These are phyloP conservation scores for Blastobotrys malaysiensis DNA, from an alignment of 1,139 yeast genomes.

Conservation along the genomic window DNA sequence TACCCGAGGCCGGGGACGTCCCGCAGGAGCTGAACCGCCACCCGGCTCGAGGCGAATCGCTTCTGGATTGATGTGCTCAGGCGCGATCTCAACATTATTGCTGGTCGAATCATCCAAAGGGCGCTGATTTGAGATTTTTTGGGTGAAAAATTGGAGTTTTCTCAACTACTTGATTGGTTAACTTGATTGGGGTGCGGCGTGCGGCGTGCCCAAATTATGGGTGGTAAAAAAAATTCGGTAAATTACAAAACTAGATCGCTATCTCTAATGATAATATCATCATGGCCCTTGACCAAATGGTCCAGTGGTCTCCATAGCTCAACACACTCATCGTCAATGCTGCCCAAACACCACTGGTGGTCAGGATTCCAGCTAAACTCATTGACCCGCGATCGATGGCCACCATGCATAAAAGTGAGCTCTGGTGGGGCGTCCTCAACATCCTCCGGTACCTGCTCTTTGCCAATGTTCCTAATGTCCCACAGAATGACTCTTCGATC, in stretches of 20 bases:
- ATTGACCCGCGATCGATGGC: conserved; percentile 83
- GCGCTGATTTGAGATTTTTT: neutral
- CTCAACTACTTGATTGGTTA: neutral
- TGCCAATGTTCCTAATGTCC: conserved; percentile 46
- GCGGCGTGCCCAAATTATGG: too few species aligned
- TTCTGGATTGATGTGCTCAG: neutral
- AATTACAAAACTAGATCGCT: conserved; percentile 1
- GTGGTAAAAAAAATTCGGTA: neutral
- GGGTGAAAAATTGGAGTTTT: neutral
- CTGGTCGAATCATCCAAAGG: neutral
- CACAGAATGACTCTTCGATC: conserved; percentile 72
- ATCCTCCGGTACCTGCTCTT: conserved; percentile 32
- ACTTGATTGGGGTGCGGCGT: neutral
- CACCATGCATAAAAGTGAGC: conserved; percentile 71
- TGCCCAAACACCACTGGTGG: conserved; percentile 68
- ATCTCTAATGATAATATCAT: neutral
- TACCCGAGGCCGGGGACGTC: conserved; percentile 58
- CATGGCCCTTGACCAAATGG: conserved; percentile 3
- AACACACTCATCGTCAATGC: conserved; percentile 80
- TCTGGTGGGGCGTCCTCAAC: conserved; percentile 32
- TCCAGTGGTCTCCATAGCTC: conserved; percentile 57
- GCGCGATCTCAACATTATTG: neutral
- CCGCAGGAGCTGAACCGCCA: conserved; percentile 59
- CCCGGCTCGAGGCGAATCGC: conserved; percentile 13
- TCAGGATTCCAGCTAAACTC: conserved; percentile 77